A percentile compares a stretch with the other conserved stretches of the same genome.
These are phyloP conservation scores for Daldinia sp. DNA, from an alignment of 2,329 filamentous ascomycete species.

Conservation along the genomic window DNA sequence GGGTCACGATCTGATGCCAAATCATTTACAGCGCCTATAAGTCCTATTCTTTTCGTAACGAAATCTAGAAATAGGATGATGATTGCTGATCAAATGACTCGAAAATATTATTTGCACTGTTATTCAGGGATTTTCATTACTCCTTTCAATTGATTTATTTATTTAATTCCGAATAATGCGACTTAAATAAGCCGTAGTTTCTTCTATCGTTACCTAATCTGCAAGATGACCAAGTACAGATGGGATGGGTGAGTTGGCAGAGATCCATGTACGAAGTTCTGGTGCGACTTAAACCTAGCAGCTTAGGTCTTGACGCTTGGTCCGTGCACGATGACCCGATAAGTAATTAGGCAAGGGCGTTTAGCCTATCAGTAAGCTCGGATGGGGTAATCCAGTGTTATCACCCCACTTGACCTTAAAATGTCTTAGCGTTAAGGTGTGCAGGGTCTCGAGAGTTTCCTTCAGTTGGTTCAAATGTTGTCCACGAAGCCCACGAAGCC, in stretches of 20 bases:
- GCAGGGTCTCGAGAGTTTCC: neutral
- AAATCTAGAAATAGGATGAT: neutral
- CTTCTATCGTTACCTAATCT: conserved; percentile 27
- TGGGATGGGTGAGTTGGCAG: conserved; percentile 44
- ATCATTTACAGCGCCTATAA: too few relatives aligned
- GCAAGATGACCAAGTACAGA: conserved; percentile 27
- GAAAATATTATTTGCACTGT: neutral
- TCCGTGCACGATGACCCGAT: conserved; percentile 25
- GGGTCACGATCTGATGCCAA: conserved; percentile 32
- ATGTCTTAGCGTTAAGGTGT: conserved; percentile 1
- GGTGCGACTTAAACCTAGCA: too few relatives aligned
- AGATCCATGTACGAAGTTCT: conserved; percentile 15
- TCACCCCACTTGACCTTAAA: conserved; percentile 10
- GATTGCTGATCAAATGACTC: conserved; percentile 3
- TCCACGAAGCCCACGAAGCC: too few relatives aligned
- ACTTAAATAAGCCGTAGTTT: conserved; percentile 19
- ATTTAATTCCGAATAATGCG: conserved; percentile 9
- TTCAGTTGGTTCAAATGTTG: conserved; percentile 22
- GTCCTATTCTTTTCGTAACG: neutral
- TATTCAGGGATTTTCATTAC: conserved; percentile 8
- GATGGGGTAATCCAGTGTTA: neutral
- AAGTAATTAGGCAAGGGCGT: conserved; percentile 7
- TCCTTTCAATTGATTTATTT: conserved; percentile 16
- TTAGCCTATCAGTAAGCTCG: conserved; percentile 21
- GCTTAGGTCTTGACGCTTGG: conserved; percentile 26